Base-by-base conservation (phyloP, 331 rosid genomes). In the Malus hybrid region DNA sequence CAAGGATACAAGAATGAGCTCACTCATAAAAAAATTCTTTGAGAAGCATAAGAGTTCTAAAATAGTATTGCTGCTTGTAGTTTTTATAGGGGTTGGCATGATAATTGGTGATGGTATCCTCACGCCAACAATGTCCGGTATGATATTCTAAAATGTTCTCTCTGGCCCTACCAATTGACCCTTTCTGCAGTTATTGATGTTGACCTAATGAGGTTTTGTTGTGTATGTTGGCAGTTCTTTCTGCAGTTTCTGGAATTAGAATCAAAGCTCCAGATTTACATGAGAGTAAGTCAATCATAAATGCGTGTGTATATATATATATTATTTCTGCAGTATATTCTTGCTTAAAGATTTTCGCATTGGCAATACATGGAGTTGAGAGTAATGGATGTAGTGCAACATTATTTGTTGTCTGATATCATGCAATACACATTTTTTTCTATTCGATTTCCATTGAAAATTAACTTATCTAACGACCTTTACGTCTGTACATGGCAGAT, bases 91-190 rank as follows among this genome's bases (percentile, higher is more conserved):
- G 28, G 77, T 70, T 15, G 69, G 79, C 56, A 76, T 83, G 87
- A 57, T 69, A 39, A 79, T 83, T 13, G 84, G 87, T 61, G 84
- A 83, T 68, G 87, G 84, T 62, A 72, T 83, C 10, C 81, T 83
- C 44, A 83, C 84, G 34, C 87, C 87, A 48, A 15, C 87, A 62
- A 83, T 83, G 75, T 83, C 87, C 11, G 87, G 87, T 83, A 48
- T 32, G 72, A 24, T 42, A 53, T 72, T 57, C 62, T 62, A 19
- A 26, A 44, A 22, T 39, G n/a, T 19, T 56, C 16, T 10, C 7
- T 75, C 64, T 55, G 22, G 57, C 42, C 55, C 26, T 10, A 32
- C 58, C 7, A 3, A 14, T 24, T 26, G 66, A 24, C 28, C 66
- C 20, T 66, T 34, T 66, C 58, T 53, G 58, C 57, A 33, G 73